Evolutionary conservation across 805 yeast genomes (phyloP).

Genomic region (Schwanniomyces yamadae): DNA sequence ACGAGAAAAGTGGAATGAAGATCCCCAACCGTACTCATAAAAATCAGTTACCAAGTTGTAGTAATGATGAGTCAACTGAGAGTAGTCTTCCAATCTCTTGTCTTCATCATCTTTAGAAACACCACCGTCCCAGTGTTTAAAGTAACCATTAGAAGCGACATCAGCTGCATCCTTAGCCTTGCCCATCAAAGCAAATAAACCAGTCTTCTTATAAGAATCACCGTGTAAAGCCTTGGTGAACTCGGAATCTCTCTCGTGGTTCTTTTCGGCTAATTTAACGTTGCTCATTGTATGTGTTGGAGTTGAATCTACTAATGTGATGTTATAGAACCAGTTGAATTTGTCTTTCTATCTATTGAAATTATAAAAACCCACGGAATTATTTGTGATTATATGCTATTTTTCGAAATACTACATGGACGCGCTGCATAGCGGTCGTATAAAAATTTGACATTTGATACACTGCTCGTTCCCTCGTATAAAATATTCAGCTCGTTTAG

Average conservation of each 20-base stretch:
- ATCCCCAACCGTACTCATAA: conserved; percentile 99
- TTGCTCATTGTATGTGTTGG: conserved; percentile 10
- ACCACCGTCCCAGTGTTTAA: conserved; percentile 97
- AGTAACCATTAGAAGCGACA: conserved; percentile 84
- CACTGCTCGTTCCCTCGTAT: conserved; percentile 3
- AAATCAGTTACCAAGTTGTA: conserved; percentile 97
- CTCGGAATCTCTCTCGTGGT: conserved; percentile 58
- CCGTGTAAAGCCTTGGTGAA: conserved; percentile 91
- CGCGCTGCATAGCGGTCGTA: conserved; percentile 2
- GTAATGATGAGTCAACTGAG: conserved; percentile 89
- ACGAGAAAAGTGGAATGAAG: conserved; percentile 95
- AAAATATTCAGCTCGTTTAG: conserved; percentile 2
- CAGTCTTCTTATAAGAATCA: conserved; percentile 62
- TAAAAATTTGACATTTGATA: too few species aligned
- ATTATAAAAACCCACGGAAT: too few species aligned
- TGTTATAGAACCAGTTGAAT: too few species aligned
- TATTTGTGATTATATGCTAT: too few species aligned
- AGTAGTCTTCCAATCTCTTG: conserved; percentile 77
- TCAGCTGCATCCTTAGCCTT: conserved; percentile 76
- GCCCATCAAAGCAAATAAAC: conserved; percentile 71
- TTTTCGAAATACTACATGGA: neutral
- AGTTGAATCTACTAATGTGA: too few species aligned
- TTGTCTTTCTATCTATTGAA: too few species aligned
- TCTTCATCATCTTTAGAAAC: conserved; percentile 70
- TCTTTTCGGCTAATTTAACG: conserved; percentile 44